Evolutionary conservation across 2,329 filamentous ascomycete species (phyloP).

Genomic region (Ceratocystis smalleyi): DNA sequence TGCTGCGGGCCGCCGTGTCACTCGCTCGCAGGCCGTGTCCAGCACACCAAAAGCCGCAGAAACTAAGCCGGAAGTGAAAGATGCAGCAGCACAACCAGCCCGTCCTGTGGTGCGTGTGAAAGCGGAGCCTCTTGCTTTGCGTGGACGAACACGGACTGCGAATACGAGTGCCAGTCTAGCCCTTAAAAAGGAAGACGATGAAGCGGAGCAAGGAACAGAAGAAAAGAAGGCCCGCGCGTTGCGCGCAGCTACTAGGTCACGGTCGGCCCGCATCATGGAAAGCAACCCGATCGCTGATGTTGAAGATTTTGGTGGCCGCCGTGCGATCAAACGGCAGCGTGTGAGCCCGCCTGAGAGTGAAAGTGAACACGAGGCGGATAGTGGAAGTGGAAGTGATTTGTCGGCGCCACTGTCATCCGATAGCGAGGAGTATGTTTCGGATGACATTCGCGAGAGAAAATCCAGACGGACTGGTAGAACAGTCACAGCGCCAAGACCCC

Average conservation of each 20-base stretch:
- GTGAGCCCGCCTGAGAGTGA: slow-evolving; percentile 16
- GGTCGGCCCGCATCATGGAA: background rate
- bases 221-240: too few relatives aligned
- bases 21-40: slow-evolving; percentile 19
- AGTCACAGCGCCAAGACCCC: background rate
- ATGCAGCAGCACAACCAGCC: background rate
- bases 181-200: background rate
- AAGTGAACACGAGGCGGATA: background rate
- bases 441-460: background rate
- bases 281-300: slow-evolving; percentile 31
- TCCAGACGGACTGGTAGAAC: background rate
- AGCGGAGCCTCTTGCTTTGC: background rate
- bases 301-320: slow-evolving; percentile 35
- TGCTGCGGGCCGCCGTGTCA: slow-evolving; percentile 11
- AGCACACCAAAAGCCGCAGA: background rate
- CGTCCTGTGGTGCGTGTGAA: background rate
- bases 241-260: too few relatives aligned
- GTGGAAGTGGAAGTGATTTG: background rate
- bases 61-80: background rate
- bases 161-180: background rate
- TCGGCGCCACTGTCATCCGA: background rate
- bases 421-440: slow-evolving; percentile 10
- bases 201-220: background rate
- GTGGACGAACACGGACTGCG: background rate
- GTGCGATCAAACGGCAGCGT: slow-evolving; percentile 34